Evolutionary conservation across 345 rosid genomes (phyloP).

Genomic region (Draba incana): DNA sequence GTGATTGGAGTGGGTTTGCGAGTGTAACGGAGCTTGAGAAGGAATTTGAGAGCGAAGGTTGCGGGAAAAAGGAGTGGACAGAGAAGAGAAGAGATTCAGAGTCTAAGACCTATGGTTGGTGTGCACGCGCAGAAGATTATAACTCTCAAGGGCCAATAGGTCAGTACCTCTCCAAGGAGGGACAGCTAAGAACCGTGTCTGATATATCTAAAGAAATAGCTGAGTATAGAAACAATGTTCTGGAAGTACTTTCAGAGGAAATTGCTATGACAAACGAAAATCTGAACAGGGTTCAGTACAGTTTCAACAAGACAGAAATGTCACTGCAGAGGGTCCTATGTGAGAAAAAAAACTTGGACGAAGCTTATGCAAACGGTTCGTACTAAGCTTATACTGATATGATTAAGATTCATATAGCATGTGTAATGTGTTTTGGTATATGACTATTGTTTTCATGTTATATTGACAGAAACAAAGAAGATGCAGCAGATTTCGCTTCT

Average conservation of each 20-base stretch:
- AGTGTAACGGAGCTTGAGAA: slow-evolving; percentile 69
- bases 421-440: neutral
- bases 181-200: slow-evolving; percentile 58
- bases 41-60: slow-evolving; percentile 52
- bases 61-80: slow-evolving; percentile 62
- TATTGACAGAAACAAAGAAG: slow-evolving; percentile 72
- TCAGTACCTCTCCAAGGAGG: slow-evolving; percentile 61
- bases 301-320: slow-evolving; percentile 62
- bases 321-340: slow-evolving; percentile 65
- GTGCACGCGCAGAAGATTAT: slow-evolving; percentile 75
- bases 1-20: slow-evolving; percentile 65
- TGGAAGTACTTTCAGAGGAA: slow-evolving; percentile 54
- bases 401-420: slow-evolving; percentile 2
- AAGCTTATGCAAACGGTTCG: slow-evolving; percentile 69
- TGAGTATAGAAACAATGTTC: slow-evolving; percentile 48
- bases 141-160: slow-evolving; percentile 65
- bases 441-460: slow-evolving; percentile 19
- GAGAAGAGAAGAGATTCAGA: slow-evolving; percentile 43
- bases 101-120: slow-evolving; percentile 67
- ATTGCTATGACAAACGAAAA: slow-evolving; percentile 70
- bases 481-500: slow-evolving; percentile 69
- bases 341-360: slow-evolving; percentile 68
- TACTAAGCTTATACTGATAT: slow-evolving; percentile 3
- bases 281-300: slow-evolving; percentile 53
- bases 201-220: slow-evolving; percentile 54